Conservation (phyloP, 176 grass and related monocot species). For the Alopecurus myosuroides region DNA sequence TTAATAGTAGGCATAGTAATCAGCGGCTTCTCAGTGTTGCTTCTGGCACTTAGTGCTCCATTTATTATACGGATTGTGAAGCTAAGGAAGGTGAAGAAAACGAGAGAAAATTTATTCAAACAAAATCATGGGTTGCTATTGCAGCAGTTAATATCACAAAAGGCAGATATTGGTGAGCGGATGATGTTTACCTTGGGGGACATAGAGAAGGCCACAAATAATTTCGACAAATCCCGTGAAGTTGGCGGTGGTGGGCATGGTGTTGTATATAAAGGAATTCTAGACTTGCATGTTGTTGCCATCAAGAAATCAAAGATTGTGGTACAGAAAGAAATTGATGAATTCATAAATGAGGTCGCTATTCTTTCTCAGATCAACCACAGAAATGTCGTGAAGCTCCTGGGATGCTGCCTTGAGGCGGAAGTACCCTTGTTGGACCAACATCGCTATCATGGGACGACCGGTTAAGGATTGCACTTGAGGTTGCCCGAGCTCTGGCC, state of each 20-base stretch:
- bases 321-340: constrained; percentile 35
- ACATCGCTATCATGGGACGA: constrained; percentile 28
- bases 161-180: constrained; percentile 38
- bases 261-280: constrained; percentile 42
- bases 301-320: constrained; percentile 55
- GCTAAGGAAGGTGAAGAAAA: constrained; percentile 12
- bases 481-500: constrained; percentile 30
- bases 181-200: constrained; percentile 43
- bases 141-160: constrained; percentile 33
- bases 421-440: constrained; percentile 28
- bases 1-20: constrained; percentile 39
- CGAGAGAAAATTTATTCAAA: constrained; percentile 33
- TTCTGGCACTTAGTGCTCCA: constrained; percentile 22
- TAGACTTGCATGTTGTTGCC: constrained; percentile 39
- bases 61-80: constrained; percentile 31
- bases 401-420: constrained; percentile 55
- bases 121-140: constrained; percentile 52
- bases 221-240: constrained; percentile 30
- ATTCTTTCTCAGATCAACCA: constrained; percentile 62
- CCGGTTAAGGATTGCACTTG: constrained; percentile 34
- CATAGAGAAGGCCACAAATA: constrained; percentile 51
- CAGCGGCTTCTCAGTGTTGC: neutral
- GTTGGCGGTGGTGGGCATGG: constrained; percentile 47
- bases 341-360: constrained; percentile 53
- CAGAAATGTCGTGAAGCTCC: constrained; percentile 48